Percentiles rank a stretch among this genome's conserved stretches.
These are phyloP conservation scores for Debaryomyces robertsiae DNA, from an alignment of 1,139 yeast species.

Conservation along the genomic window DNA sequence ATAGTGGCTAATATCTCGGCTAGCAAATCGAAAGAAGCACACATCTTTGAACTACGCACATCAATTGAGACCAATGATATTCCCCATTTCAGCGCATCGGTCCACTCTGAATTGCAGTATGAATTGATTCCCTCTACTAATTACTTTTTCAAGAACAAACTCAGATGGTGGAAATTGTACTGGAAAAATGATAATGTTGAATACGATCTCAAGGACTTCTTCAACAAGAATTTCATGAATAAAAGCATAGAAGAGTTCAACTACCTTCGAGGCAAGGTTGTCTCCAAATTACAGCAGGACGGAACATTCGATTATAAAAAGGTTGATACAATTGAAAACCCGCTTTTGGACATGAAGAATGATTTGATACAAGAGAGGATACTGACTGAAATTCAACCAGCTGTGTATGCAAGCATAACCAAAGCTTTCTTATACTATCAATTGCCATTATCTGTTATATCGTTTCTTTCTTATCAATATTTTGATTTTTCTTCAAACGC, in stretches of 20 bases:
- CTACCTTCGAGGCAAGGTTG: slow-evolving; percentile 41
- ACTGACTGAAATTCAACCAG: slow-evolving; percentile 41
- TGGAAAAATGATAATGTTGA: slow-evolving; percentile 49
- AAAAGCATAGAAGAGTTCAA: slow-evolving; percentile 43
- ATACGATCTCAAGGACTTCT: slow-evolving; percentile 46
- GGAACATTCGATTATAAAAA: slow-evolving; percentile 21
- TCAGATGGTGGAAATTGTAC: slow-evolving; percentile 50
- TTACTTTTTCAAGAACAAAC: slow-evolving; percentile 31
- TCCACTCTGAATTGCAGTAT: slow-evolving; percentile 43
- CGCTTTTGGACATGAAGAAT: slow-evolving; percentile 35
- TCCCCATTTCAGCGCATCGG: slow-evolving; percentile 31
- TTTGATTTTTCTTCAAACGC: slow-evolving; percentile 40
- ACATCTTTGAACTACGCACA: slow-evolving; percentile 18
- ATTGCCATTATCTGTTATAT: slow-evolving; percentile 38
- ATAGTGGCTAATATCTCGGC: slow-evolving; percentile 19
- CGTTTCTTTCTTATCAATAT: slow-evolving; percentile 35
- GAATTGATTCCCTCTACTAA: slow-evolving; percentile 36
- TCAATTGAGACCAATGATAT: slow-evolving; percentile 26
- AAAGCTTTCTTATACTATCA: slow-evolving; percentile 42
- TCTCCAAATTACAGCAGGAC: slow-evolving; percentile 29
- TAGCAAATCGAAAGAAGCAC: slow-evolving; percentile 13
- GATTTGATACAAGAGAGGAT: slow-evolving; percentile 31
- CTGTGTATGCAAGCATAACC: slow-evolving; percentile 33
- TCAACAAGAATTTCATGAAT: slow-evolving; percentile 39
- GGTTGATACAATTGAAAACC: slow-evolving; percentile 25